A percentile compares a stretch with the other conserved stretches of the same genome.
phyloP scores from a whole-genome alignment of 306 rosid genomes.

The Herpetospermum pedunculosum region DNA sequence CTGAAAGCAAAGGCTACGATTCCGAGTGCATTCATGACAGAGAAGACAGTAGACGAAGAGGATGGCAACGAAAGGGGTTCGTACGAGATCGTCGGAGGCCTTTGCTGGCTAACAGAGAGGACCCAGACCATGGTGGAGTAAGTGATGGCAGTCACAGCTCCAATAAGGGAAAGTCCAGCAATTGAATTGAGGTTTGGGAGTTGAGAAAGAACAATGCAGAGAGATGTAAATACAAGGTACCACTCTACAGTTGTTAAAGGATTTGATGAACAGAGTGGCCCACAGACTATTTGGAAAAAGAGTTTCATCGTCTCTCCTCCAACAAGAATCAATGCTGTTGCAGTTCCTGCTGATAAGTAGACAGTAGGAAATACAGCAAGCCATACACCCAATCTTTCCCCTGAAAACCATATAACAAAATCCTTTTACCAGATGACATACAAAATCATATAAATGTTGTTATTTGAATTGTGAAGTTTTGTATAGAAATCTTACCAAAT shows the following conservation, averaged over 20 bases:
- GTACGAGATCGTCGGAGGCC: constrained; percentile 80
- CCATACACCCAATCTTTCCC: constrained; percentile 96
- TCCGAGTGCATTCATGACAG: constrained; percentile 85
- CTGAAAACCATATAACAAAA: constrained; percentile 27
- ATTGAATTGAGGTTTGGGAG: constrained; percentile 97
- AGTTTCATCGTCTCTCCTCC: constrained; percentile 99
- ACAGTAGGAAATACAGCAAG: constrained; percentile 93
- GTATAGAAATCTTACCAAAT: constrained; percentile 45
- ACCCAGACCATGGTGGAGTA: constrained; percentile 97
- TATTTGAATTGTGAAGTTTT: background rate
- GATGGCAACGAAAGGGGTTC: constrained; percentile 53
- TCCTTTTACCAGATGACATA: background rate
- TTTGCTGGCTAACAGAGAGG: constrained; percentile 78
- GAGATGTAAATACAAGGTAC: constrained; percentile 93
- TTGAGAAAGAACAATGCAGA: constrained; percentile 87
- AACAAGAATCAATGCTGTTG: constrained; percentile 87
- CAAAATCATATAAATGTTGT: background rate
- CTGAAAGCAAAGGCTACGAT: constrained; percentile 92
- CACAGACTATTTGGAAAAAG: constrained; percentile 89
- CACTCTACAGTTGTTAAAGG: constrained; percentile 94
- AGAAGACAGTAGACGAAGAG: constrained; percentile 52
- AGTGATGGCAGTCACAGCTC: constrained; percentile 97
- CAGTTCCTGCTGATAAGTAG: constrained; percentile 96
- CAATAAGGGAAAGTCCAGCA: constrained; percentile 90
- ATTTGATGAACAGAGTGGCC: constrained; percentile 76